These are phyloP conservation scores for Malus asiatica DNA, from an alignment of 306 rosid species.

Conservation along the genomic window DNA sequence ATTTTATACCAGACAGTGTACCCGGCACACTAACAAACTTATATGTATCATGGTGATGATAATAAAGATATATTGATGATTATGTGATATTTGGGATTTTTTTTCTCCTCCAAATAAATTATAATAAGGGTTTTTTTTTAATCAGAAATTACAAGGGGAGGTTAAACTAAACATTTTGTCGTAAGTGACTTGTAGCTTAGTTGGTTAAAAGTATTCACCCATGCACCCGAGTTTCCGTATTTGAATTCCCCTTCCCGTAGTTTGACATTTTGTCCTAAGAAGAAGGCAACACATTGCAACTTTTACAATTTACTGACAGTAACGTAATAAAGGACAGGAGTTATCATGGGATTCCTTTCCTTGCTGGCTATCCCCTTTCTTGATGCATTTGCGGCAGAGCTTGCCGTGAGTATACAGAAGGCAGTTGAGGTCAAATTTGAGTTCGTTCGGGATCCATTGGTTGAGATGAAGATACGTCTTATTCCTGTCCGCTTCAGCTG, in stretches of 20 bases:
- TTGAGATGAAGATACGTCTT: conserved; percentile 85
- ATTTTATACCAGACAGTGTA: too few species aligned
- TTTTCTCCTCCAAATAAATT: not conserved
- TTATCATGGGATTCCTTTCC: conserved; percentile 28
- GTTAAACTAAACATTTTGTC: not conserved
- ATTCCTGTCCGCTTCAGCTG: conserved; percentile 65
- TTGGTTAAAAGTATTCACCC: too few species aligned
- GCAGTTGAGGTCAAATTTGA: conserved; percentile 85
- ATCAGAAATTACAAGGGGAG: not conserved
- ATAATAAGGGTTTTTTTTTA: not conserved
- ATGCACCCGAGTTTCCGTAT: too few species aligned
- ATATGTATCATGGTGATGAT: too few species aligned
- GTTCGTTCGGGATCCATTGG: conserved; percentile 67
- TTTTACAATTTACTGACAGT: conserved; percentile 7
- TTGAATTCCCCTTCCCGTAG: too few species aligned
- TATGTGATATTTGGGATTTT: too few species aligned
- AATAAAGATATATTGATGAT: too few species aligned
- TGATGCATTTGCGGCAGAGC: conserved; percentile 56
- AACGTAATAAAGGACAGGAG: conserved; percentile 52
- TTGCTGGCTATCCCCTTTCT: conserved; percentile 39
- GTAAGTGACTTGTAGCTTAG: too few species aligned
- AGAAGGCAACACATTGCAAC: not conserved
- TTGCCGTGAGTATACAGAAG: conserved; percentile 85
- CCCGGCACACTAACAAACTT: too few species aligned
- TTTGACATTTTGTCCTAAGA: not conserved